Evolutionary conservation across 2,329 filamentous ascomycete genomes (phyloP), one percentile per base, ranked within the genome.

Genomic region (Stachybotrys chlorohalonatus): DNA sequence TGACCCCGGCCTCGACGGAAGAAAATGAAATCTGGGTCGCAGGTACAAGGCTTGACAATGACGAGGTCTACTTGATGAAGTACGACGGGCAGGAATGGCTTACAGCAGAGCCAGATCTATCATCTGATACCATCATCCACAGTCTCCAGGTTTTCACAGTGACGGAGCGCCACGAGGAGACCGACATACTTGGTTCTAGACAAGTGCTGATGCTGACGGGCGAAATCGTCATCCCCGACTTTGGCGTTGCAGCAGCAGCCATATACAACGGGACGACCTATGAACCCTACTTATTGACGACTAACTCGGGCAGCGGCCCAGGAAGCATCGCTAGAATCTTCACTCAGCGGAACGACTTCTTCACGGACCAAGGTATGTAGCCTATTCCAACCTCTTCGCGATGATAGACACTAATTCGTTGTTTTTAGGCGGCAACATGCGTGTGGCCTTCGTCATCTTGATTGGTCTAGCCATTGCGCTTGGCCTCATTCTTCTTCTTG

Each of bases 201-300:
- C 84, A 94, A 67, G 80, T 84, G 5, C 81, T 99, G 42, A 80
- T 99, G 71, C 75, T 97, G 52, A 90, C 90, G n/a, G 94, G 94
- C 46, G 82, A 87, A 53, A 82, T 99, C 60, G 80, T 84, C 59
- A 78, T 97, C 16, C 83, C 87, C 0, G 74, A 75, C 51, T 91
- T 91, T 66, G 92, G 93, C 56, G 86, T 85, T 55, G 90, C 87
- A 6, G 95, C 93, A 13, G 91, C 90, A 8, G 93, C 86, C 7
- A 75, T 96, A 31, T 99, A 89, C 75, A 90, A 97, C 65, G 94
- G 94, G 63, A 90, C 85, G 11, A 74, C 76, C 3, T 84, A 93
- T 66, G 77, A 78, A 52, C 93, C 94, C 0, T 96, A 93, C 68
- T 81, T 90, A 47, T 80, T 99, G 47, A 89, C 92, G 2, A 87